Base-by-base conservation (phyloP, 2,329 filamentous ascomycete genomes). In the Alternaria angustiovoidea region DNA sequence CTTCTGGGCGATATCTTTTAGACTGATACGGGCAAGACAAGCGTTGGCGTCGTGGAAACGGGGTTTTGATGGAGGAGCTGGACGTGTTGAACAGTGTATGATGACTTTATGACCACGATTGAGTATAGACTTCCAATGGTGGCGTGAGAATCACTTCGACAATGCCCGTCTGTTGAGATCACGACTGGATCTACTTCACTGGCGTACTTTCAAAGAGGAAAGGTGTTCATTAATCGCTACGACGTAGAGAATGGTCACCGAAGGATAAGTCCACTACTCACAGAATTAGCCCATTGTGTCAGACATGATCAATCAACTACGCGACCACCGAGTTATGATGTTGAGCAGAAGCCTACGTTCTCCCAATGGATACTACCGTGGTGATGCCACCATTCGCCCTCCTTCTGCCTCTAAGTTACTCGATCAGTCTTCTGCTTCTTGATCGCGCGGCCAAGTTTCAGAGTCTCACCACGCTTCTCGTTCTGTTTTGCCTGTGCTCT, bases 1-100 rank as follows among this genome's bases (percentile, higher is more conserved):
- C 57, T 59, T 59, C 57, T 56, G 51, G 51, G 57, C 57, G 57
- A 56, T 55, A 59, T 59, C 30, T 49, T 22, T 32, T 24, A 22
- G 32, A 32, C 46, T 49, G 9, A 38, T 26, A 9, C 6, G 32
- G 26, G 20, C 38, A 38, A 30, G 26, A 49, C 28, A 41, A 47
- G 51, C 44, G 51, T 28, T 44, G 22, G 44, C 32, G 38, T 39
- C 18, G 43, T 26, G 1, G 43, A 24, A 49, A n/a, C 4, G 48
- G 36, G 28, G 22, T 24, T 38, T 11, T 9, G 30, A 24, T 38
- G 20, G 20, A 49, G 22, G 22, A 26, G 20, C n/a, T 4, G 46
- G 9, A 26, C 12, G 32, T 20, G 32, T 43, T 11, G 22, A 30
- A 12, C 7, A 39, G 26, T 24, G n/a, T 43, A 22, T 24, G 28